Evolutionary conservation across 768 basidiomycete genomes (phyloP), one percentile per base, ranked within the genome.

Genomic region (Auricularia auricula-judae): DNA sequence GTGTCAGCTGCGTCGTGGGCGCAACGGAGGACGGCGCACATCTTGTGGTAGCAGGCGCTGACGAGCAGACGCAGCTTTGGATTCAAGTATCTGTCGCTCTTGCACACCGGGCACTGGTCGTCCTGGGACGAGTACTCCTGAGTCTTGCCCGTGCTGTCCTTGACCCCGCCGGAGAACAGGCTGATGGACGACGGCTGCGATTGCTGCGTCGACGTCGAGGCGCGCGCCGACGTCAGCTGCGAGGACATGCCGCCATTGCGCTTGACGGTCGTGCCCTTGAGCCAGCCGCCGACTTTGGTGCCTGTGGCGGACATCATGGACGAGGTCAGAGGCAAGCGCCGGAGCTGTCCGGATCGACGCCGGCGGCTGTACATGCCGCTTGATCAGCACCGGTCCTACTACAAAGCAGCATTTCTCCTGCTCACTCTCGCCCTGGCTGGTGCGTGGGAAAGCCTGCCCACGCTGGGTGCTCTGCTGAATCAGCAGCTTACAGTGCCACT

Each of bases 11-110:
- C 47, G 36, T 18, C 44, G 29, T 42, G 23, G 14, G 53, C 18
- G 33, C 58, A 36, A 64, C 34, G 36, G 65, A 58, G 62, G 67
- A 79, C 18, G 33, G 65, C 72, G 66, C 68, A 94, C 97, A 98
- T 96, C 82, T 97, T 97, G 77, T 99, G 97, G 75, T 97, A 99
- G 74, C 97, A 99, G 16, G 92, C 88, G 74, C 91, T 93, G 69
- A 99, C 94, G 61, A 98, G 83, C 44, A 99, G 80, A 53, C 96
- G 85, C 39, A 99, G 79, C 71, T 95, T 96, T 23, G 94, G 93
- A 70, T 98, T 97, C 65, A 97, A 80, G 73, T 97, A 98, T 63
- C 96, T 80, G 74, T 99, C 97, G 47, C 92, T 94, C 75, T 93
- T 93, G 81, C 97, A 98, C 2, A 98, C 89, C 0, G 96, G 96